Conservation (phyloP, 192 early-diverging fungal species). For the Coemansia sp. region DNA sequence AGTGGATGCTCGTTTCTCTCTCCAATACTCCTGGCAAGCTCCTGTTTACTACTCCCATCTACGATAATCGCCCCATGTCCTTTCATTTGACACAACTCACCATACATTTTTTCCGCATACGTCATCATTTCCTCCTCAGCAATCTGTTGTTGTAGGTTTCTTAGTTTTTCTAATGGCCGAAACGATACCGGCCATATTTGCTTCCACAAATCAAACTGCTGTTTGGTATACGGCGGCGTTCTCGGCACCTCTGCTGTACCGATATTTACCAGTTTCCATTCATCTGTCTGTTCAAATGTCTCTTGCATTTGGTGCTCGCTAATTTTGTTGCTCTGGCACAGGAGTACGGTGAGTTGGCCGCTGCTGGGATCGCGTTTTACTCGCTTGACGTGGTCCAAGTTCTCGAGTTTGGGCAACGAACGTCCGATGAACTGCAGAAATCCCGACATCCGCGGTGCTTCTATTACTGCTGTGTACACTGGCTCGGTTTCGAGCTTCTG, state of each 20-base stretch:
- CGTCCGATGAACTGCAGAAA: slow-evolving; percentile 25
- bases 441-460: slow-evolving; percentile 14
- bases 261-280: slow-evolving; percentile 17
- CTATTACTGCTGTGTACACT: slow-evolving; percentile 25
- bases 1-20: slow-evolving; percentile 61
- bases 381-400: slow-evolving; percentile 47
- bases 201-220: slow-evolving; percentile 80
- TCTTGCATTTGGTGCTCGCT: slow-evolving; percentile 6
- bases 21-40: slow-evolving; percentile 56
- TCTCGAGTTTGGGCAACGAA: slow-evolving; percentile 24
- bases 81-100: not conserved
- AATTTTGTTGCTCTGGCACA: slow-evolving; percentile 35
- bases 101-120: slow-evolving; percentile 18
- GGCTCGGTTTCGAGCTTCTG: slow-evolving; percentile 37
- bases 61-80: slow-evolving; percentile 44
- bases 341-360: slow-evolving; percentile 14
- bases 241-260: slow-evolving; percentile 52
- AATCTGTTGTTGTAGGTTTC: slow-evolving; percentile 2
- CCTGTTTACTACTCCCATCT: not conserved
- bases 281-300: slow-evolving; percentile 11
- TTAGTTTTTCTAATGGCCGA: slow-evolving; percentile 42
- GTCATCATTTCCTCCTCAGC: slow-evolving; percentile 10
- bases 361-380: slow-evolving; percentile 8
- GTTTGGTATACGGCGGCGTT: slow-evolving; percentile 62
- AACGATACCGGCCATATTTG: slow-evolving; percentile 80